phyloP scores from a whole-genome alignment of 148 eudicot genomes.

The Amaranthus cruentus region DNA sequence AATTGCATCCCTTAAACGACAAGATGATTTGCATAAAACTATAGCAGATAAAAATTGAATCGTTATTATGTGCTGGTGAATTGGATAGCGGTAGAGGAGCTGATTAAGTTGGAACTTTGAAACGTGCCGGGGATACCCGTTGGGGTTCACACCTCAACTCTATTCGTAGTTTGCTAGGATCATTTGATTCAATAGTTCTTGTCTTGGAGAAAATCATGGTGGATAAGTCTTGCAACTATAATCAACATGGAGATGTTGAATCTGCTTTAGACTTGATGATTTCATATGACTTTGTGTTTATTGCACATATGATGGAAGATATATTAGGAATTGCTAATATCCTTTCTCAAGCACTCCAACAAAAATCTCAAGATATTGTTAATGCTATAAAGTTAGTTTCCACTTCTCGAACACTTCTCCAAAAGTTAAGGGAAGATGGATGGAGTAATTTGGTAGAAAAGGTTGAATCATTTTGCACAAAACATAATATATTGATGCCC shows the following conservation, averaged over 20 bases:
- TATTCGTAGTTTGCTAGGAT: background rate
- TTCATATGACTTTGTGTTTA: slow-evolving; percentile 9
- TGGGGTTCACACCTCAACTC: background rate
- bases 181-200: background rate
- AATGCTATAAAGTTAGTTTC: slow-evolving; percentile 7
- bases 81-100: too few species aligned
- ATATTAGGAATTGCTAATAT: background rate
- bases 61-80: too few species aligned
- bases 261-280: background rate
- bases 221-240: background rate
- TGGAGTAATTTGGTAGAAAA: background rate
- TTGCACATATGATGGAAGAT: slow-evolving; percentile 7
- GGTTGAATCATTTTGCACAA: background rate
- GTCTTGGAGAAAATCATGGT: background rate
- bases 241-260: background rate
- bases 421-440: slow-evolving; percentile 11
- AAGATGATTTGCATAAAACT: background rate
- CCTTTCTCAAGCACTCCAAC: slow-evolving; percentile 7
- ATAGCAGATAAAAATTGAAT: too few species aligned
- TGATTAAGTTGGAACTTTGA: slow-evolving; percentile 3
- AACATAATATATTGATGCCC: too few species aligned
- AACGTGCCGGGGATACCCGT: too few species aligned
- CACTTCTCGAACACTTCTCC: background rate
- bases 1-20: background rate
- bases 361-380: slow-evolving; percentile 5